Evolutionary conservation across 306 rosid genomes (phyloP).

Genomic region (Sicyos edulis): DNA sequence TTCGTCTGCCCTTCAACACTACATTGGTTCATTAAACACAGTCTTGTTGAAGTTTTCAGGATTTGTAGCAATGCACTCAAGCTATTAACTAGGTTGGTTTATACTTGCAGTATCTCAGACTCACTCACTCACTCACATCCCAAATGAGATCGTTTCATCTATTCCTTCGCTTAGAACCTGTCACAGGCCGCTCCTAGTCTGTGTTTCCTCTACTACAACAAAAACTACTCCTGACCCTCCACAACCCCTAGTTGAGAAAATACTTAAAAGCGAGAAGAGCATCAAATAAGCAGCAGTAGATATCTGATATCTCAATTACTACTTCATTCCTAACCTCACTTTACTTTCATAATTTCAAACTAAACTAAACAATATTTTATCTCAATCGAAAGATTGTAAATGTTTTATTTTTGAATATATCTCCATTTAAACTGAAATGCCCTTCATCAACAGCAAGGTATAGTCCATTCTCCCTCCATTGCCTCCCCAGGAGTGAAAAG

Average conservation of each 20-base stretch:
- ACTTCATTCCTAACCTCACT: conserved; percentile 9
- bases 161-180: not conserved
- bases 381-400: not conserved
- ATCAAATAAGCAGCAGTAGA: not conserved
- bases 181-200: not conserved
- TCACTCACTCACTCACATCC: not conserved
- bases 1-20: too few relatives aligned
- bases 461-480: not conserved
- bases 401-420: not conserved
- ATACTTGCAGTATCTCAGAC: not conserved
- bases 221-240: not conserved
- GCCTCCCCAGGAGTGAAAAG: not conserved
- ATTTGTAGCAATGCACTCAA: not conserved
- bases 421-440: not conserved
- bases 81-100: not conserved
- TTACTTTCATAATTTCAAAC: not conserved
- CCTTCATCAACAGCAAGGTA: not conserved
- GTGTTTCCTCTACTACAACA: not conserved
- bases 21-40: too few relatives aligned
- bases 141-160: not conserved
- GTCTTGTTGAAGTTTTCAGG: not conserved
- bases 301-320: not conserved
- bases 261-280: not conserved
- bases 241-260: not conserved
- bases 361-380: conserved; percentile 1